Evolutionary conservation across 306 rosid species (phyloP).

Genomic region (Trifolium pratense): DNA sequence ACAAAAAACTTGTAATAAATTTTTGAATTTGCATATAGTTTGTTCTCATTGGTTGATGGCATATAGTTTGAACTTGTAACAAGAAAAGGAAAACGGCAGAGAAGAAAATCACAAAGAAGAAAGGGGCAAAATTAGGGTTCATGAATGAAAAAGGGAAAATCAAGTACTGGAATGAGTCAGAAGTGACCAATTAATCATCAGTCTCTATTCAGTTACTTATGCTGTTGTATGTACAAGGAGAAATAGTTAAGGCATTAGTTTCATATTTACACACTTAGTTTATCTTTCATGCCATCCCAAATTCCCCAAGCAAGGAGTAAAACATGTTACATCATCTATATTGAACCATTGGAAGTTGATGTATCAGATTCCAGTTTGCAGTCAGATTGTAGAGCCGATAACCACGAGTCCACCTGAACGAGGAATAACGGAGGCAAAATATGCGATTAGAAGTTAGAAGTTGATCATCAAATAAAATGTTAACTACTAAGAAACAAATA

Average conservation of each 20-base stretch:
- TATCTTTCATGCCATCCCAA: slow-evolving; percentile 42
- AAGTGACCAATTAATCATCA: slow-evolving; percentile 7
- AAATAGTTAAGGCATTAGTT: not conserved
- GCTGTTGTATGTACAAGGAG: slow-evolving; percentile 23
- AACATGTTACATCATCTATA: slow-evolving; percentile 36
- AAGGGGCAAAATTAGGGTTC: no score
- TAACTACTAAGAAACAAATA: slow-evolving; percentile 7
- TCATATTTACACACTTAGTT: slow-evolving; percentile 33
- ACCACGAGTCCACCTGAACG: slow-evolving; percentile 80
- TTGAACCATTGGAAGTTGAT: slow-evolving; percentile 39
- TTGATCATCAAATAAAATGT: slow-evolving; percentile 9
- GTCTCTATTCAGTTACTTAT: slow-evolving; percentile 4
- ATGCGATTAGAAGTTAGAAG: not conserved
- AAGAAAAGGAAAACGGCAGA: no score
- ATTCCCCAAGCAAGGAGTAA: slow-evolving; percentile 31
- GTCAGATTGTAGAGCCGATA: slow-evolving; percentile 58
- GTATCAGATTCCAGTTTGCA: slow-evolving; percentile 61
- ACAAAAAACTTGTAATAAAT: no score
- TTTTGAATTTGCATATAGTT: no score
- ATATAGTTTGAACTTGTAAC: no score
- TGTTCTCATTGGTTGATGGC: no score
- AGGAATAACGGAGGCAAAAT: slow-evolving; percentile 10
- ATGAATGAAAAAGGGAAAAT: no score
- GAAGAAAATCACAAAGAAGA: no score
- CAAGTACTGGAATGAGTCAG: not conserved